phyloP scores from a whole-genome alignment of 1,139 yeast genomes.

The Lodderomyces orthopsilosis region DNA sequence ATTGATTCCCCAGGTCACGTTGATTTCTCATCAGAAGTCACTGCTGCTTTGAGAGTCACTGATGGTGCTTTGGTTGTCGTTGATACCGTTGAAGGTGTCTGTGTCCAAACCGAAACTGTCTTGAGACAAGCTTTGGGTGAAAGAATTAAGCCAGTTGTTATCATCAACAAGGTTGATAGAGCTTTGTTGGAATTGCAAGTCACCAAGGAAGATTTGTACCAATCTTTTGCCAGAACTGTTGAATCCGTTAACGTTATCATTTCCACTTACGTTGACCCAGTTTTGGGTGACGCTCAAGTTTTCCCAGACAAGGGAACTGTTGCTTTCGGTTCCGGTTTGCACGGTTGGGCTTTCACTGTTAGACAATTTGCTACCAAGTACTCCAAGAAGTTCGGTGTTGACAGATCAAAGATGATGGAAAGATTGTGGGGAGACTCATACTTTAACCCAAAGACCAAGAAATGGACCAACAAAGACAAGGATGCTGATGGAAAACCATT shows the following conservation, averaged over 20 bases:
- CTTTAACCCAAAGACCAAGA: slow-evolving; percentile 99
- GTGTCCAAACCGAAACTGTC: slow-evolving; percentile 99
- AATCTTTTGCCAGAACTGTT: slow-evolving; percentile 97
- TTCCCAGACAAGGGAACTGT: slow-evolving; percentile 99
- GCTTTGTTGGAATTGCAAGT: slow-evolving; percentile 98
- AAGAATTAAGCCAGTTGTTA: slow-evolving; percentile 98
- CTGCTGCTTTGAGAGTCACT: slow-evolving; percentile 99
- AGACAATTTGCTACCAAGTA: slow-evolving; percentile 98
- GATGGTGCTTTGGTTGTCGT: slow-evolving; percentile 99
- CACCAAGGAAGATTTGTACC: slow-evolving; percentile 98
- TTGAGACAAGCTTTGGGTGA: slow-evolving; percentile 99
- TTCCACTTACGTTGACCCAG: slow-evolving; percentile 89
- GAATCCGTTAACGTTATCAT: slow-evolving; percentile 99
- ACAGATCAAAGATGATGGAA: slow-evolving; percentile 96
- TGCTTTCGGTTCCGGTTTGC: slow-evolving; percentile 99
- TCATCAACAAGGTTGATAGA: slow-evolving; percentile 99
- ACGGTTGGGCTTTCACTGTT: slow-evolving; percentile 99
- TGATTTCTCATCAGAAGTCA: slow-evolving; percentile 99
- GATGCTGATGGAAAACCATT: slow-evolving; percentile 94
- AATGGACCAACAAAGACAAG: slow-evolving; percentile 96
- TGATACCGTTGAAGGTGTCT: slow-evolving; percentile 99
- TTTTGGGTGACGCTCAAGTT: slow-evolving; percentile 95
- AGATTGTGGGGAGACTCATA: slow-evolving; percentile 99
- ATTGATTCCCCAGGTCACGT: slow-evolving; percentile 99
- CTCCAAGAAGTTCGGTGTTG: slow-evolving; percentile 99